Conservation (phyloP, 192 early-diverging fungal genomes). For the Rhizophagus clarus region DNA sequence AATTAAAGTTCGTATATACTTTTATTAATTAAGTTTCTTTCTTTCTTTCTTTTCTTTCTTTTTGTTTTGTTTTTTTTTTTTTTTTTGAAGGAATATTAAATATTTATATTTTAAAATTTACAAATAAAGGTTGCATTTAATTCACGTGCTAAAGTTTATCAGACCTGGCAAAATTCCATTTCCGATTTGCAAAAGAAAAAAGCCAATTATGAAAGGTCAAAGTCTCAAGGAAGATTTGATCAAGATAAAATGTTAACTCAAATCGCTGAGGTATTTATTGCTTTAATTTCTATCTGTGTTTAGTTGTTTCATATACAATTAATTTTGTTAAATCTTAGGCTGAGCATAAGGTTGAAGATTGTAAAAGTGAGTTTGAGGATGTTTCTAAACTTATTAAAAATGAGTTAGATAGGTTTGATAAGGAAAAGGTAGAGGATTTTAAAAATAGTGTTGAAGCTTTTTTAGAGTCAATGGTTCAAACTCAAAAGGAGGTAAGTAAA, state of each 20-base stretch:
- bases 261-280: conserved; percentile 52
- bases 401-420: conserved; percentile 81
- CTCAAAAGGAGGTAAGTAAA: conserved; percentile 65
- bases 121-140: conserved; percentile 65
- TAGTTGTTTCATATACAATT: conserved; percentile 33
- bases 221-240: conserved; percentile 41
- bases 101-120: not conserved
- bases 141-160: conserved; percentile 69
- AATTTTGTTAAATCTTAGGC: conserved; percentile 41
- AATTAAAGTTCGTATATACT: conserved; percentile 56
- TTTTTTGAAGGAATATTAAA: not conserved
- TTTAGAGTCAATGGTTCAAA: conserved; percentile 74
- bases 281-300: conserved; percentile 31
- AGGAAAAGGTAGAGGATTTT: conserved; percentile 79
- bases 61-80: not conserved
- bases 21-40: not conserved
- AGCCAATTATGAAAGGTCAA: conserved; percentile 64
- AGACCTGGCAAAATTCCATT: conserved; percentile 69
- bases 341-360: conserved; percentile 48
- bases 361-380: conserved; percentile 71
- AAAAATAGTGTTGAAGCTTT: conserved; percentile 71
- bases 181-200: conserved; percentile 71
- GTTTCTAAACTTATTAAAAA: conserved; percentile 69
- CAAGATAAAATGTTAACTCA: conserved; percentile 56
- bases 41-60: not conserved